Conservation (phyloP, 345 rosid species). For the Gossypium thurberi region DNA sequence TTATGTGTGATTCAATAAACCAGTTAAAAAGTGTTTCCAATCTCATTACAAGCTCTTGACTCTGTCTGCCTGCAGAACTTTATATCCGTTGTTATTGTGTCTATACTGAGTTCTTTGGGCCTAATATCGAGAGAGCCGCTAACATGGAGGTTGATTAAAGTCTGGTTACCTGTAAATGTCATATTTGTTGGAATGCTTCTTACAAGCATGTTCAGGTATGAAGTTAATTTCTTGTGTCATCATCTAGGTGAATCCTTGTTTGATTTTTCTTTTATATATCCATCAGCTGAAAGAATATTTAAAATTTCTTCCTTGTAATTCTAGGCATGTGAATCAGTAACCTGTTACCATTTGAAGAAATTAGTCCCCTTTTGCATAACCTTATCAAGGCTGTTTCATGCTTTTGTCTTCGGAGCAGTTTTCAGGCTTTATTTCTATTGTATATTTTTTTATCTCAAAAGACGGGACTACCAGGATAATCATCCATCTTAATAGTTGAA, state of each 20-base stretch:
- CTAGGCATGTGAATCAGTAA: background rate
- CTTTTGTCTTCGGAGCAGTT: background rate
- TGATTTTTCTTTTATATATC: background rate
- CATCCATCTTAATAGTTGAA: background rate
- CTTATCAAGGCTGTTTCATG: background rate
- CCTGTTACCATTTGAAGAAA: slow-evolving; percentile 4
- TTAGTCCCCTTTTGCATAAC: background rate
- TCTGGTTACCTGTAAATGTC: slow-evolving; percentile 92
- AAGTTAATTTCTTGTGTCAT: background rate
- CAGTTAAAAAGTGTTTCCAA: background rate
- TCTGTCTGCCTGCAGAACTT: slow-evolving; percentile 62
- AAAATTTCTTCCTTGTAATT: background rate
- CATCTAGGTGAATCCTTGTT: background rate
- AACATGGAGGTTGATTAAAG: slow-evolving; percentile 73
- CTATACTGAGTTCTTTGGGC: slow-evolving; percentile 57
- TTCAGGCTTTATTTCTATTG: background rate
- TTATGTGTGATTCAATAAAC: background rate
- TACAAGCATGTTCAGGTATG: slow-evolving; percentile 99
- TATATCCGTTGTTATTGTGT: slow-evolving; percentile 78
- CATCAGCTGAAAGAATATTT: background rate
- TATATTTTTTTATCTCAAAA: background rate
- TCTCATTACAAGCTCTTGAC: slow-evolving; percentile 9
- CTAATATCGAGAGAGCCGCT: slow-evolving; percentile 80
- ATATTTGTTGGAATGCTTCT: slow-evolving; percentile 97
- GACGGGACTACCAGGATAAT: background rate